Base-by-base conservation (phyloP, 306 rosid genomes). In the Cicer yamashitae region DNA sequence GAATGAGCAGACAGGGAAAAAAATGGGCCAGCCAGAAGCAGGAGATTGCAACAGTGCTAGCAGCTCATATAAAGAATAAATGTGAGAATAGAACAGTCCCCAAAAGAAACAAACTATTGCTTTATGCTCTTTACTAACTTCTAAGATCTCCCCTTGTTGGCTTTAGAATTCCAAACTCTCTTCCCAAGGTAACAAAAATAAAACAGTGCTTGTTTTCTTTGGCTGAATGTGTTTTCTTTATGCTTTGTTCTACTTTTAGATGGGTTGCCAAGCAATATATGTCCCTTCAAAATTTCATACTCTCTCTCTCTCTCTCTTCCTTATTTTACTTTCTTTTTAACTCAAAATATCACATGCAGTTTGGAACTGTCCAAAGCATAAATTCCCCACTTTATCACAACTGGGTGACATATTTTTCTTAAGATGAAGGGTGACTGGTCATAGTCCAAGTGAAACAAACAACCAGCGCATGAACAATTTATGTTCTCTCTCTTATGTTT, bases 111-210 rank as follows among this genome's bases (percentile, higher is more conserved):
- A 92, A 90, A 86, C 82, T 50, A 87, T 82, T 92, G 86, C 99
- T 90, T 91, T 94, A 84, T 84, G 85, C 88, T 82, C 84, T 86
- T 78, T 78, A 67, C 76, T 74, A 73, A 79, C 79, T 80, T 84
- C 84, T 77, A 80, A 87, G 88, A 91, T 90, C 89, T 87, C 85
- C 78, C 52, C 83, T 64, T 76, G 34, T 63, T 76, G 30, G 71
- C 99, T 89, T 90, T 92, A 86, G 90, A 89, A 91, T 90, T 94
- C 97, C 92, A 91, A 89, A 93, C 97, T 87, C 93, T 63, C 81
- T 87, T 88, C 88, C 96, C 96, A 71, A 91, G 77, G 89, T 80
- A 86, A 71, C 88, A 79, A 89, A 81, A 84, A 74, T 44, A 13
- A 13, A 71, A 71, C 84, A 82, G 40, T 52, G 59, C 89, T 79